Evolutionary conservation across 2,329 filamentous ascomycete species (phyloP).

Genomic region (Saccharata proteae): DNA sequence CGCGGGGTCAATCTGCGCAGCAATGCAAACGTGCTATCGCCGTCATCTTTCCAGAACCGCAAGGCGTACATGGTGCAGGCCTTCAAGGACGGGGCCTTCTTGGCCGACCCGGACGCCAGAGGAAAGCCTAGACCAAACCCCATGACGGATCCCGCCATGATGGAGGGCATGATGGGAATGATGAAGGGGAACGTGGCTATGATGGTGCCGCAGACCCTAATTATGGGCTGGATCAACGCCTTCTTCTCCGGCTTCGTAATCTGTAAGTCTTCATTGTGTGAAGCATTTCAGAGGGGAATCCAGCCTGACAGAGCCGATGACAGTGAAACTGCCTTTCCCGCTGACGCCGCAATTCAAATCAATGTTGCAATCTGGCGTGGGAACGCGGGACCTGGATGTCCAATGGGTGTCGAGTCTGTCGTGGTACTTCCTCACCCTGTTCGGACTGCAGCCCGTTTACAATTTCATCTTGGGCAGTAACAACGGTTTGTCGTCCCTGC

Average conservation of each 20-base stretch:
- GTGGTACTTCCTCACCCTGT: slow-evolving; percentile 97
- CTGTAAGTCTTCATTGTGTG: slow-evolving; percentile 48
- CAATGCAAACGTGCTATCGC: slow-evolving; percentile 71
- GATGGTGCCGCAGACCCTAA: slow-evolving; percentile 97
- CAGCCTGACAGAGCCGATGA: slow-evolving; percentile 19
- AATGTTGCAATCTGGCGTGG: slow-evolving; percentile 95
- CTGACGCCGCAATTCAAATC: slow-evolving; percentile 98
- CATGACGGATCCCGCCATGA: slow-evolving; percentile 86
- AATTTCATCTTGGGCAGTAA: slow-evolving; percentile 94
- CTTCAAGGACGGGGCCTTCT: slow-evolving; percentile 74
- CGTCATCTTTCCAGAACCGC: slow-evolving; percentile 63
- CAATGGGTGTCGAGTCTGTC: slow-evolving; percentile 97
- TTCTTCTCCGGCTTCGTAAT: slow-evolving; percentile 99
- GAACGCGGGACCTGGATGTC: slow-evolving; percentile 90
- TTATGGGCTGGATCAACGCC: slow-evolving; percentile 99
- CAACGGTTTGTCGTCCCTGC: slow-evolving; percentile 59
- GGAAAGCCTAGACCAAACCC: slow-evolving; percentile 87
- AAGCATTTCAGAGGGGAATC: slow-evolving; percentile 11
- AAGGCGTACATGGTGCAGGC: slow-evolving; percentile 70
- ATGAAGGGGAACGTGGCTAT: slow-evolving; percentile 99
- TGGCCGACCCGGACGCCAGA: slow-evolving; percentile 77
- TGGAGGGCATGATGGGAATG: slow-evolving; percentile 99
- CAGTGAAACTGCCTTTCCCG: slow-evolving; percentile 93
- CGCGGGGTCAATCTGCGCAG: slow-evolving; percentile 74
- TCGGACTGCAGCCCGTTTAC: slow-evolving; percentile 92